These are phyloP conservation scores for Crassisporium funariophilum DNA, from an alignment of 768 basidiomycete genomes.

Conservation along the genomic window DNA sequence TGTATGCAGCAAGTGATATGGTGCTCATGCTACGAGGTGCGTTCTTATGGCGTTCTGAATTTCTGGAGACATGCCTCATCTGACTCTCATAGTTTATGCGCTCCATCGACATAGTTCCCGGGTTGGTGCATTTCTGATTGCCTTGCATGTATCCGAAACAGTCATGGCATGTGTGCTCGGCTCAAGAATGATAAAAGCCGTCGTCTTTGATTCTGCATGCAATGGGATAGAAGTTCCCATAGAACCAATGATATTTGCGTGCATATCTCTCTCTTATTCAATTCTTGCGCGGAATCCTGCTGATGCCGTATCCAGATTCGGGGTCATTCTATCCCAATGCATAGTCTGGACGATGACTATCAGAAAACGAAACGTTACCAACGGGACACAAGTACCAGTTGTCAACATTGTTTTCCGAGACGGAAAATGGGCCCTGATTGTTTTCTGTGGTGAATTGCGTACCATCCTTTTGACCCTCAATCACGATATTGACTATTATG, in stretches of 20 bases:
- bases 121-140: not conserved
- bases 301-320: not conserved
- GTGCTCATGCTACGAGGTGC: no score
- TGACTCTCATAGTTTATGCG: no score
- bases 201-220: constrained; percentile 1
- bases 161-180: constrained; percentile 3
- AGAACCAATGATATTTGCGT: constrained; percentile 5
- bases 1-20: no score
- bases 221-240: constrained; percentile 1
- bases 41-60: no score
- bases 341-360: constrained; percentile 1
- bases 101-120: no score
- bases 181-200: not conserved
- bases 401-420: not conserved
- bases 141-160: constrained; percentile 1
- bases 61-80: no score
- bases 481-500: not conserved
- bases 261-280: not conserved
- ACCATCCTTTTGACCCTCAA: not conserved
- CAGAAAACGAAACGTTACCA: not conserved
- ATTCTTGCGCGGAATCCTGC: not conserved
- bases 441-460: constrained; percentile 7
- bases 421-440: constrained; percentile 9
- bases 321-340: constrained; percentile 2
- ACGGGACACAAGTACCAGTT: not conserved